Evolutionary conservation across 2,329 filamentous ascomycete genomes (phyloP).

Genomic region (Botrytis tulipae): DNA sequence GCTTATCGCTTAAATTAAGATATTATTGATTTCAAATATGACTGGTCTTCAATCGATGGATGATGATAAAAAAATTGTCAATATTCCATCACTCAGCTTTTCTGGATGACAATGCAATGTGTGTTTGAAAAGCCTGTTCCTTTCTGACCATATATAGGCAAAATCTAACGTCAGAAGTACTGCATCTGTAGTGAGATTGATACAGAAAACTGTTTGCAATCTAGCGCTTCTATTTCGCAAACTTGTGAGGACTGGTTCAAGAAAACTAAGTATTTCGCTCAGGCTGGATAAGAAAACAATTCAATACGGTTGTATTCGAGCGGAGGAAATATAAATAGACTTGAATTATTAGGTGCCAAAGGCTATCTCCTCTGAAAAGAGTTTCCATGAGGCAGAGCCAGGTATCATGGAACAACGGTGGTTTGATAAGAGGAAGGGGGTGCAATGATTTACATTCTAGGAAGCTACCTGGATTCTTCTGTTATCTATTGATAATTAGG

Average conservation of each 20-base stretch:
- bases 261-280: not conserved
- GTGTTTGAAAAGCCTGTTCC: not conserved
- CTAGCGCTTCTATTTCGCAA: not conserved
- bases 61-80: conserved; percentile 40
- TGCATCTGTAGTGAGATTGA: not conserved
- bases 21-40: conserved; percentile 41
- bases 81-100: conserved; percentile 44
- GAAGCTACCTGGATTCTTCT: not conserved
- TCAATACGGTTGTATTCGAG: not conserved
- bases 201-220: conserved; percentile 3
- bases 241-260: not conserved
- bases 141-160: not conserved
- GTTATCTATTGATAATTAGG: conserved; percentile 35
- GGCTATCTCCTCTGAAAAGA: conserved; percentile 36
- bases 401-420: conserved; percentile 37
- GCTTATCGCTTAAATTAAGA: conserved; percentile 12
- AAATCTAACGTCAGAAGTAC: not conserved
- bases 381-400: conserved; percentile 12
- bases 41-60: conserved; percentile 42
- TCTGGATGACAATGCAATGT: not conserved
- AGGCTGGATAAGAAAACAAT: not conserved
- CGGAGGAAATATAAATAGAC: conserved; percentile 25
- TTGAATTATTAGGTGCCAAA: conserved; percentile 24
- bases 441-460: conserved; percentile 42
- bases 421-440: conserved; percentile 43